phyloP scores from a whole-genome alignment of 495 filamentous ascomycete genomes.

The Penicillium simplicissimum region DNA sequence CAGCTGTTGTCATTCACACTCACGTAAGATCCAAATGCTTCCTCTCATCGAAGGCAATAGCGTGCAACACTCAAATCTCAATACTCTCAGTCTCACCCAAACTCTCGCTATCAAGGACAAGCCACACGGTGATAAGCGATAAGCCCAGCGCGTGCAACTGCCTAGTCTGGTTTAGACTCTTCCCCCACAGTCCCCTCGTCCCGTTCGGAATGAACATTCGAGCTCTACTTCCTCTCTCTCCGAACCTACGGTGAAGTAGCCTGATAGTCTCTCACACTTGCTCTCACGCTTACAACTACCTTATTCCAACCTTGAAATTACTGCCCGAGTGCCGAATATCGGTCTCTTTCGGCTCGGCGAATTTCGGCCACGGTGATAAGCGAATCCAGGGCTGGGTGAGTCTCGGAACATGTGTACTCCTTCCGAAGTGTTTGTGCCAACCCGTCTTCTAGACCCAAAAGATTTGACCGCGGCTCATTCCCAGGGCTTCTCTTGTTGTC shows the following conservation, averaged over 20 bases:
- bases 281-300: background rate
- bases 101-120: background rate
- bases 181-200: constrained; percentile 16
- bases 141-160: constrained; percentile 22
- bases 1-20: background rate
- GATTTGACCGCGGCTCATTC: background rate
- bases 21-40: background rate
- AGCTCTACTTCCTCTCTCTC: constrained; percentile 4
- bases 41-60: too few species aligned
- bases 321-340: background rate
- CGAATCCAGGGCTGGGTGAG: background rate
- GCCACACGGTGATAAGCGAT: constrained; percentile 9
- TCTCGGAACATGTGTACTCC: background rate
- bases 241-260: background rate
- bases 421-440: background rate
- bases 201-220: constrained; percentile 4
- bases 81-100: background rate
- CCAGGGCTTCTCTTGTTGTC: background rate
- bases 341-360: background rate
- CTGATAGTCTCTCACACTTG: background rate
- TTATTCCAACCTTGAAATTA: constrained; percentile 1
- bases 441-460: background rate
- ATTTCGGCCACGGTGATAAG: background rate
- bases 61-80: too few species aligned
- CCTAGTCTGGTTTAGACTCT: constrained; percentile 24